Conservation (phyloP, 1,284 basidiomycete species). For the Pholiota adiposa region DNA sequence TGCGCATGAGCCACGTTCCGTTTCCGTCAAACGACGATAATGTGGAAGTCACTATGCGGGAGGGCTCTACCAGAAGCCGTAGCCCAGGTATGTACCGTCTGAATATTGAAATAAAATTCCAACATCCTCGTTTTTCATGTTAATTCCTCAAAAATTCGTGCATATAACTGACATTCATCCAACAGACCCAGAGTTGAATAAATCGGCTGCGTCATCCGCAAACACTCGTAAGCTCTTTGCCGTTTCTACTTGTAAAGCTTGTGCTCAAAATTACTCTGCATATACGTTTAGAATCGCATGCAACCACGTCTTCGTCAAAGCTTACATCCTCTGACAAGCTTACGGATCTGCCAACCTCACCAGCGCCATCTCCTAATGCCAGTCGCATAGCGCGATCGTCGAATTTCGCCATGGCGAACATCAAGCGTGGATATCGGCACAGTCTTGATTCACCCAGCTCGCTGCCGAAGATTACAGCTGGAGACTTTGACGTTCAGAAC, state of each 20-base stretch:
- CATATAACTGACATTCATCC: not conserved
- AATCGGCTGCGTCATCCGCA: constrained; percentile 12
- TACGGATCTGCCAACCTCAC: constrained; percentile 37
- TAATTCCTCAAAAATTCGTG: not conserved
- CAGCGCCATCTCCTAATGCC: constrained; percentile 25
- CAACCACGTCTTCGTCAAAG: constrained; percentile 30
- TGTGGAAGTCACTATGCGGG: constrained; percentile 7
- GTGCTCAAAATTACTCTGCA: no score
- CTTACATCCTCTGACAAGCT: constrained; percentile 49
- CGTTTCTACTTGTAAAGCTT: no score
- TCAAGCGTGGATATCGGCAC: constrained; percentile 32
- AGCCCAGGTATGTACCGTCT: constrained; percentile 11
- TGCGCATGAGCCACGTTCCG: constrained; percentile 4
- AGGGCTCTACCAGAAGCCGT: constrained; percentile 8
- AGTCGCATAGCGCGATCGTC: constrained; percentile 30
- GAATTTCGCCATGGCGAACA: constrained; percentile 10
- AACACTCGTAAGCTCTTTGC: constrained; percentile 17
- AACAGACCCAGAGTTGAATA: constrained; percentile 9
- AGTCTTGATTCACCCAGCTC: constrained; percentile 39
- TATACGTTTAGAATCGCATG: constrained; percentile 24
- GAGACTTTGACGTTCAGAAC: constrained; percentile 23
- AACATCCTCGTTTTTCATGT: not conserved
- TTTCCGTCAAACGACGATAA: constrained; percentile 22
- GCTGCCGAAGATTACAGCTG: constrained; percentile 29
- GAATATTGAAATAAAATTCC: not conserved